phyloP scores from a whole-genome alignment of 495 filamentous ascomycete genomes.

The Haplographium delicatum region DNA sequence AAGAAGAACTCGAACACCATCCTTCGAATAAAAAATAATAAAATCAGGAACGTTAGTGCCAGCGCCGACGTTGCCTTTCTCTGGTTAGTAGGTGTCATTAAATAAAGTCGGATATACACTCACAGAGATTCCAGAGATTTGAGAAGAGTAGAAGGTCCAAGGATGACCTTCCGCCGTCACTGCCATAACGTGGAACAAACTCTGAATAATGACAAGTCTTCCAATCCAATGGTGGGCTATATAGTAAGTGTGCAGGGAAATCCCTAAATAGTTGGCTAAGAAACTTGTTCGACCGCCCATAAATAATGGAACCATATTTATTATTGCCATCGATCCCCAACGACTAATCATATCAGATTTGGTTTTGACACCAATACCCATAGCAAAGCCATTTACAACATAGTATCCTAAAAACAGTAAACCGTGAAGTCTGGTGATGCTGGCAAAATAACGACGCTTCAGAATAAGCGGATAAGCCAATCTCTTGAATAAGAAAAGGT shows the following conservation, averaged over 20 bases:
- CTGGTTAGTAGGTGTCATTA: not conserved
- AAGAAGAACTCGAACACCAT: slow-evolving; percentile 6
- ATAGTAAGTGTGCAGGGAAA: slow-evolving; percentile 7
- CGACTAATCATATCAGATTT: not conserved
- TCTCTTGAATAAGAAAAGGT: not conserved
- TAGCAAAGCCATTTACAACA: slow-evolving; percentile 2
- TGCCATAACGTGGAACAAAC: not conserved
- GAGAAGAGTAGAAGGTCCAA: not conserved
- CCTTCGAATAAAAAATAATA: not conserved
- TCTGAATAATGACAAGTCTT: not conserved
- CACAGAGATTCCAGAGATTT: slow-evolving; percentile 1
- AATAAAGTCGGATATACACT: too few relatives aligned
- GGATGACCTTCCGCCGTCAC: not conserved
- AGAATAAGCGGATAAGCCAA: not conserved
- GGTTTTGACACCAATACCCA: not conserved
- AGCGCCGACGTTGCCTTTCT: not conserved
- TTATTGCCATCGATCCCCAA: not conserved
- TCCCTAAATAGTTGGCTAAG: not conserved
- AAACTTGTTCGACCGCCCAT: slow-evolving; percentile 3
- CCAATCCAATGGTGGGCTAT: slow-evolving; percentile 12
- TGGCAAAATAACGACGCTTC: not conserved
- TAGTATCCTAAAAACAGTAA: not conserved
- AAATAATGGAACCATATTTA: slow-evolving; percentile 8
- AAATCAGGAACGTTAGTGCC: not conserved
- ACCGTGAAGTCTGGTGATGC: not conserved